Conservation (phyloP, 73 alveolate species). For the Tetrahymena borealis region DNA sequence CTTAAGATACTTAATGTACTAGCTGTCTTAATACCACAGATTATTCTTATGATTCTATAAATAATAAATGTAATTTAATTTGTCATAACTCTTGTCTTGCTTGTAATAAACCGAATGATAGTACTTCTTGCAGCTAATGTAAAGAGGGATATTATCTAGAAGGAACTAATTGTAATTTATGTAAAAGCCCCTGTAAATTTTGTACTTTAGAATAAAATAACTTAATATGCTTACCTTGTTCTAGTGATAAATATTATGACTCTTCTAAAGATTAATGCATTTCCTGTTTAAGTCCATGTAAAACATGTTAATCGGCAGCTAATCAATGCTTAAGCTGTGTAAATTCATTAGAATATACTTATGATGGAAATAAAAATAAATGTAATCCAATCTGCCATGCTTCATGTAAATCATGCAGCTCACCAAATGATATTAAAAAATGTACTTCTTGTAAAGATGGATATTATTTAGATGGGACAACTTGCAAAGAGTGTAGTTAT, state of each 20-base stretch:
- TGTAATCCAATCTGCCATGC: not conserved
- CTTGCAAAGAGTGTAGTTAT: too few species aligned
- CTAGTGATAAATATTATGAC: not conserved
- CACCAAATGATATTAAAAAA: not conserved
- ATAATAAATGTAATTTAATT: not conserved
- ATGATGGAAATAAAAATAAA: not conserved
- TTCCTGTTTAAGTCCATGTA: not conserved
- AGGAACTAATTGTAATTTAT: not conserved
- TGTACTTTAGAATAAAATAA: not conserved
- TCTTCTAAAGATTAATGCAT: not conserved
- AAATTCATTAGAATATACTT: not conserved
- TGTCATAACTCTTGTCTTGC: not conserved
- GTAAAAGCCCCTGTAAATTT: not conserved
- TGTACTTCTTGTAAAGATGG: not conserved
- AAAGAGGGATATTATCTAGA: not conserved
- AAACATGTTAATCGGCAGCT: not conserved
- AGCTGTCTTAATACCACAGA: not conserved
- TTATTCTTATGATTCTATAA: not conserved
- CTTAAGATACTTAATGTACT: not conserved
- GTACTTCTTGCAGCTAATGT: not conserved
- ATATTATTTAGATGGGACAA: not conserved
- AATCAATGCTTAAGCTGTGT: not conserved
- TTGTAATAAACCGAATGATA: not conserved
- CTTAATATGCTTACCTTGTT: not conserved
- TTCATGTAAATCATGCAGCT: not conserved